A percentile compares a stretch with the other conserved stretches of the same genome.
Evolutionary conservation across 1,284 basidiomycete species (phyloP).

Genomic region (Macrocystidia cucumis): DNA sequence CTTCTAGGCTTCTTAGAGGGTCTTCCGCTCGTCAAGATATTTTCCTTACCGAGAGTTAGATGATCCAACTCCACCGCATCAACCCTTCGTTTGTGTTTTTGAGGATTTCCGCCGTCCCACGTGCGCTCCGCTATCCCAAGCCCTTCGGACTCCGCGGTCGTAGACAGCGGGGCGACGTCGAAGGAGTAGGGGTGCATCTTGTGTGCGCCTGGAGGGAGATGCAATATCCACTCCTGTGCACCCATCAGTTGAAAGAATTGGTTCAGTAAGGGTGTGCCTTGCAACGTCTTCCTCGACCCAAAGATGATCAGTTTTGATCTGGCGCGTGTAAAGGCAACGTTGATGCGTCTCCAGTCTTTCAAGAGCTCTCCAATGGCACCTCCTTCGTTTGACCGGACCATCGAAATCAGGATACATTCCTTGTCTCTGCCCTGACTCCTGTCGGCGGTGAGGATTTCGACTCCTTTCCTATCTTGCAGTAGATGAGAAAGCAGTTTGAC

Average conservation of each 20-base stretch:
- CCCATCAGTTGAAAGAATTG: constrained; percentile 77
- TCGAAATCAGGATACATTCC: constrained; percentile 88
- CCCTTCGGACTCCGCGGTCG: constrained; percentile 8
- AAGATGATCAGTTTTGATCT: constrained; percentile 86
- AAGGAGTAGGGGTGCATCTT: constrained; percentile 30
- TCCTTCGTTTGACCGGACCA: constrained; percentile 83
- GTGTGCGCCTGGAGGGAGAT: constrained; percentile 48
- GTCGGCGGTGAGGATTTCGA: constrained; percentile 95
- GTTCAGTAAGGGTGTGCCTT: constrained; percentile 49
- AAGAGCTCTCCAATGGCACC: constrained; percentile 86
- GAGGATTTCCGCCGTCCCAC: constrained; percentile 11
- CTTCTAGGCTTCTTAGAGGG: constrained; percentile 24
- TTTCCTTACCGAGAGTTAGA: constrained; percentile 5
- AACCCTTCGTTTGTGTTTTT: constrained; percentile 8
- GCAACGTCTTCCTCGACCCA: constrained; percentile 74
- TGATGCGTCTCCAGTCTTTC: constrained; percentile 92
- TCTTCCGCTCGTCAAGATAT: constrained; percentile 2
- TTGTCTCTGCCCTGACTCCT: constrained; percentile 96
- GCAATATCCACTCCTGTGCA: constrained; percentile 59
- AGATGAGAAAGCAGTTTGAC: constrained; percentile 75
- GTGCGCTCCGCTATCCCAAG: constrained; percentile 1
- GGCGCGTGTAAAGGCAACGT: constrained; percentile 94
- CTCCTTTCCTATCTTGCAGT: constrained; percentile 38
- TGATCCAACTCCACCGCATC: constrained; percentile 4
- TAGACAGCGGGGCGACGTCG: constrained; percentile 11